These are phyloP conservation scores for Globisporangium nodosum DNA, from an alignment of 352 stramenopile genomes.

Conservation along the genomic window DNA sequence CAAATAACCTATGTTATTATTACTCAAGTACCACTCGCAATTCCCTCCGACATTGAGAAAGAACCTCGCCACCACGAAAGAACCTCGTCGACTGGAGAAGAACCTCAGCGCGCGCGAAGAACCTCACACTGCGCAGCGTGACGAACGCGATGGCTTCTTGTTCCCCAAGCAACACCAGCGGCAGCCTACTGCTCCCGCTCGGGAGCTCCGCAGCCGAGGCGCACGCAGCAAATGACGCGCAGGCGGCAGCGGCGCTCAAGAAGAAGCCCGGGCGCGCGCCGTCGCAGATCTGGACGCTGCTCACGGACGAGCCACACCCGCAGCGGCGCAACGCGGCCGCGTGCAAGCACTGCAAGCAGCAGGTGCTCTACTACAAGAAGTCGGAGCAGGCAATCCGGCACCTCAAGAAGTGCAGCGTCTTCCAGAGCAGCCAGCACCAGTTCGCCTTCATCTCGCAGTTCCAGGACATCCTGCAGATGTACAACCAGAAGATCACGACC, in stretches of 20 bases:
- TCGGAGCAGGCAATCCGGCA: constrained; percentile 82
- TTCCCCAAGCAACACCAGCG: too few species aligned
- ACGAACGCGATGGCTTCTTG: too few species aligned
- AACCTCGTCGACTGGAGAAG: too few species aligned
- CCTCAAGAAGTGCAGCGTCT: constrained; percentile 72
- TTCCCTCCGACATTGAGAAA: too few species aligned
- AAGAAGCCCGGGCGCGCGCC: constrained; percentile 66
- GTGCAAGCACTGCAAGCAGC: constrained; percentile 85
- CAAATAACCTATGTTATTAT: too few species aligned
- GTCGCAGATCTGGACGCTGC: constrained; percentile 74
- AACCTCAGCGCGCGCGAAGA: too few species aligned
- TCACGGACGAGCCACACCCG: constrained; percentile 77
- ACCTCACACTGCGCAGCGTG: too few species aligned
- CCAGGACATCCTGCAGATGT: constrained; percentile 71
- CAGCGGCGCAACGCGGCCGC: constrained; percentile 67
- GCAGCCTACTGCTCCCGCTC: not conserved
- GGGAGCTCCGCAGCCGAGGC: not conserved
- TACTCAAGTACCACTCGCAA: too few species aligned
- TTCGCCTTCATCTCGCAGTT: constrained; percentile 77
- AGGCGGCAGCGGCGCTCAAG: constrained; percentile 23
- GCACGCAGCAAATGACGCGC: not conserved
- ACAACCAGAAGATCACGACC: constrained; percentile 78
- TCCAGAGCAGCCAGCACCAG: constrained; percentile 81
- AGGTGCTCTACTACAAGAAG: constrained; percentile 86
- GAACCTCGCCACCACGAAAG: too few species aligned